Base-by-base conservation (phyloP, 1,284 basidiomycete species). In the Phaffia rhodozyma region DNA sequence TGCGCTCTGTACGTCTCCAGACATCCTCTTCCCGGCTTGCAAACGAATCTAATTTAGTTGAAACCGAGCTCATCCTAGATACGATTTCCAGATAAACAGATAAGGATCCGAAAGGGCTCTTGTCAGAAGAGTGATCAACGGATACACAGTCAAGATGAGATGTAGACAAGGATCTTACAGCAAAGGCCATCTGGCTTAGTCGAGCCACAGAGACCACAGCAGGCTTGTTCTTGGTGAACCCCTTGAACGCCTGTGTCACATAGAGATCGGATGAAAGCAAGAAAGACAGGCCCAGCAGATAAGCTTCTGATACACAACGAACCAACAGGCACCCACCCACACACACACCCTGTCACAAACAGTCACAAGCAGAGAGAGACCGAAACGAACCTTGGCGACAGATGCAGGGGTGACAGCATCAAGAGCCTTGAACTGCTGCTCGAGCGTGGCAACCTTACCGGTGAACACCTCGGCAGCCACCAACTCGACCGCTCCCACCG, bases 151-250 rank as follows among this genome's bases (percentile, higher is more conserved):
- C 13, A 11, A 43, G 38, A 43, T 43, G 38, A 43, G 49, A 47
- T 29, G 34, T 27, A 38, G 2, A 21, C 47, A 32, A 23, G 13
- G n/a, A 50, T 74, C 78, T 38, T 34, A 64, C 71, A 62, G 84
- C 82, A 75, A 87, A 87, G 55, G 92, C 92, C 59, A 96, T 81
- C 52, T 82, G 74, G 71, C 80, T 76, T 69, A 84, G 78, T 73
- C 93, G 84, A 65, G 91, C 93, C 62, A 94, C 80, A 32, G 85
- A 86, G 55, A 96, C 89, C 68, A 82, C 89, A 43, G 89, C 91
- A 29, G 91, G 89, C 78, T 90, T 88, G 69, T 79, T 77, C 75
- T 82, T 81, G 69, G 86, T 72, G 49, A 89, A 79, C 47, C 78
- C 49, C 23, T 67, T 34, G 27, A 63, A 53, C 5, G 51, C 61